Conservation (phyloP, 495 filamentous ascomycete species). For the Penicillium soppii region DNA sequence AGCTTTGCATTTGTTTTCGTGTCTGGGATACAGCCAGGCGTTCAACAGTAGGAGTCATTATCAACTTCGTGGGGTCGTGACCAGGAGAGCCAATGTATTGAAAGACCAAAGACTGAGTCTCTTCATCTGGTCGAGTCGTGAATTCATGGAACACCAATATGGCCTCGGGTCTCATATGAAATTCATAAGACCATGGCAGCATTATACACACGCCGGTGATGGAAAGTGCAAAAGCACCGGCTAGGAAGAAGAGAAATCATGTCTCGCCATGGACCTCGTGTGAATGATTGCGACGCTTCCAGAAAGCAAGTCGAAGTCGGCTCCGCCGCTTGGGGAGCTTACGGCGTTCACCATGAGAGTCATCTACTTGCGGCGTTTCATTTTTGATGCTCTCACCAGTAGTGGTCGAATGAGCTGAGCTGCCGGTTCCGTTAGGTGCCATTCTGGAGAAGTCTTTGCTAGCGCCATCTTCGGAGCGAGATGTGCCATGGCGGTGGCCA, state of each 20-base stretch:
- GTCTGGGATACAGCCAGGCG: not conserved
- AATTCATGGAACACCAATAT: slow-evolving; percentile 36
- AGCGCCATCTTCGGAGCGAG: slow-evolving; percentile 25
- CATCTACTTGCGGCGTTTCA: slow-evolving; percentile 22
- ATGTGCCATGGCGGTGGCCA: slow-evolving; percentile 7
- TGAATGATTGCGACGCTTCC: slow-evolving; percentile 40
- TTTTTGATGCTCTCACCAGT: slow-evolving; percentile 32
- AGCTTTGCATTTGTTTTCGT: not conserved
- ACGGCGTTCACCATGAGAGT: slow-evolving; percentile 19
- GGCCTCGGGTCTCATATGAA: slow-evolving; percentile 30
- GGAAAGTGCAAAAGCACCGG: slow-evolving; percentile 1
- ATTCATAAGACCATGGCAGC: slow-evolving; percentile 33
- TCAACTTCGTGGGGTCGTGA: slow-evolving; percentile 12
- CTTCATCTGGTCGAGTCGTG: slow-evolving; percentile 12
- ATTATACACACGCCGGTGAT: slow-evolving; percentile 20
- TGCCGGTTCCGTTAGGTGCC: slow-evolving; percentile 25
- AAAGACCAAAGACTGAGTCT: not conserved
- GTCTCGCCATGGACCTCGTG: slow-evolving; percentile 40
- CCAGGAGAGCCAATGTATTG: slow-evolving; percentile 2
- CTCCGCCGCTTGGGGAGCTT: slow-evolving; percentile 41
- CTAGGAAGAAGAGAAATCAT: slow-evolving; percentile 18
- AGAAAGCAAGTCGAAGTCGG: slow-evolving; percentile 46
- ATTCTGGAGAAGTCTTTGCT: slow-evolving; percentile 27
- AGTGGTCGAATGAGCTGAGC: slow-evolving; percentile 30
- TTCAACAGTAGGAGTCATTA: slow-evolving; percentile 2